These are phyloP conservation scores for Dryadomyces sulphureus DNA, from an alignment of 2,329 filamentous ascomycete species.

Conservation along the genomic window DNA sequence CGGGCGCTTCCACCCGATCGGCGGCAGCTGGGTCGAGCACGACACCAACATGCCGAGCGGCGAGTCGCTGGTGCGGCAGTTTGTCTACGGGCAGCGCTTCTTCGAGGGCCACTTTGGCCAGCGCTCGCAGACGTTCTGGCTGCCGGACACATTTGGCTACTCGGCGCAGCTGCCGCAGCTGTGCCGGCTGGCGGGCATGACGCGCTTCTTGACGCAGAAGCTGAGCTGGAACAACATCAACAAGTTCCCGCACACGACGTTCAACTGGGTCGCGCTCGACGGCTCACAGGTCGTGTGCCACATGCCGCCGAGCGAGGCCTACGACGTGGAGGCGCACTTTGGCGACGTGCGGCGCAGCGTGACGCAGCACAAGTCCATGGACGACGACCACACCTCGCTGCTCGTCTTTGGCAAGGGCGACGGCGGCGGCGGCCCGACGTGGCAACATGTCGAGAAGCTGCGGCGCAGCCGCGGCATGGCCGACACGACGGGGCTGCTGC, in stretches of 20 bases:
- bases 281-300: slow-evolving; percentile 95
- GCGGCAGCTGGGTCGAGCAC: slow-evolving; percentile 97
- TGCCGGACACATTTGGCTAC: slow-evolving; percentile 97
- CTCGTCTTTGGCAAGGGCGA: slow-evolving; percentile 95
- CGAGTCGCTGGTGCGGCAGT: slow-evolving; percentile 86
- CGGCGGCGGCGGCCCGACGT: slow-evolving; percentile 88
- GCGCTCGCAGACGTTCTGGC: slow-evolving; percentile 85
- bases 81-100: slow-evolving; percentile 87
- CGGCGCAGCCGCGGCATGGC: slow-evolving; percentile 81
- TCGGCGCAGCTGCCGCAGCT: slow-evolving; percentile 88
- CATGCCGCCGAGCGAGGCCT: slow-evolving; percentile 92
- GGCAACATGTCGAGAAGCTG: slow-evolving; percentile 87
- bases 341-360: slow-evolving; percentile 85
- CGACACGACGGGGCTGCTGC: slow-evolving; percentile 70
- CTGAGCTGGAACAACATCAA: slow-evolving; percentile 99
- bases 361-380: slow-evolving; percentile 86
- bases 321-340: slow-evolving; percentile 88
- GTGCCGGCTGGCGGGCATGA: slow-evolving; percentile 90
- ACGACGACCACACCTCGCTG: slow-evolving; percentile 79
- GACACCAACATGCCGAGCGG: slow-evolving; percentile 96
- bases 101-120: slow-evolving; percentile 88
- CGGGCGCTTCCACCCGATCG: slow-evolving; percentile 85
- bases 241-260: slow-evolving; percentile 95
- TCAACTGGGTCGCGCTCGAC: slow-evolving; percentile 95
- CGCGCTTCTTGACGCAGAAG: slow-evolving; percentile 93